Evolutionary conservation across 768 basidiomycete genomes (phyloP), one percentile per base, ranked within the genome.

Genomic region (Russula sp.): DNA sequence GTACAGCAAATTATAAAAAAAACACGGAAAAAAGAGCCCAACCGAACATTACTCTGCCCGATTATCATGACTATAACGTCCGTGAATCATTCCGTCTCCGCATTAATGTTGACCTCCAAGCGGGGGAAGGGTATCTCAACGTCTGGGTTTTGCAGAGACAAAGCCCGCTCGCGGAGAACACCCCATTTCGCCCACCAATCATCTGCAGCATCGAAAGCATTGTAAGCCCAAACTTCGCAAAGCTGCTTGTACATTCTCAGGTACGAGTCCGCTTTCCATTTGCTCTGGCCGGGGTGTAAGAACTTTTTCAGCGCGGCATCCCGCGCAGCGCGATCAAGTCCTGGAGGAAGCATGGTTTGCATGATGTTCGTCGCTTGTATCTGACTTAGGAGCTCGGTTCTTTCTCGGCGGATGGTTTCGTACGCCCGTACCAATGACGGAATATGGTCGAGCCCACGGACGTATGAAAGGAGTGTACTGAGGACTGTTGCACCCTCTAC

Each of bases 131-230:
- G 54, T 20, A 47, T 22, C 43, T 48, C 38, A 18, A 42, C 2
- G 35, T n/a, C 41, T 38, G 55, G 41, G 16, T 49, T 20, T 32
- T 51, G 39, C 8, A 14, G 2, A 25, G 14, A 18, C 34, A 66
- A 20, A 16, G 66, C 48, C 34, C 58, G 64, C 54, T 67, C 66
- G 9, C 64, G 64, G 32, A 67, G 60, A 36, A 65, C 7, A 39
- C 66, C 66, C 66, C 66, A 67, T 29, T 67, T 53, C 7, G 65
- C 60, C 66, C 66, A 67, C 66, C 66, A 67, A 50, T 67, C 64
- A 7, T 67, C 66, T 10, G 66, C 66, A 3, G 54, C 66, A 36
- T 67, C 66, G 29, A 65, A 58, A 9, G 64, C 66, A 34, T 65
- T 45, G 34, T 67, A 67, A 8, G 56, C 57, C 66, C 66, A 67